Base-by-base conservation (phyloP, 306 rosid genomes). In the Abrus precatorius region DNA sequence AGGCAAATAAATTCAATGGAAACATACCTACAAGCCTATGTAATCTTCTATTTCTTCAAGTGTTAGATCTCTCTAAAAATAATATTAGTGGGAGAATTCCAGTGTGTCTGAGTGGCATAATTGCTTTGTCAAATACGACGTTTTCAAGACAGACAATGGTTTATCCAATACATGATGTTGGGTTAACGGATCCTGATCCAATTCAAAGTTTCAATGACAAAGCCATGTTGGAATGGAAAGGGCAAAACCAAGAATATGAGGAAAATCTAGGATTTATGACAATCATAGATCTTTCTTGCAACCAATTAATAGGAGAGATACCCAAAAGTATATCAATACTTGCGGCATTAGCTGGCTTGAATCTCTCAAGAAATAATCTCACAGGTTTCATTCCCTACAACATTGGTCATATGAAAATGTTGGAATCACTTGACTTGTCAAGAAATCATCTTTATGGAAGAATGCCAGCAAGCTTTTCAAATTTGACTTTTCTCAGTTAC, bases 281-380 rank as follows among this genome's bases (percentile, higher is more conserved):
- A 38, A 33, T 2, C 28, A 83, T 86, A 76, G 89, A 86, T 67
- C 66, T 87, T 20, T 87, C 86, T 33, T 7, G 29, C 54, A 88
- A 85, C 75, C 52, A 64, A 8, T 40, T 85, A 55, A 36, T 1
- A 0, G 86, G 87, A 34, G 86, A 74, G n/a, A 88, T 88, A 62
- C 87, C 78, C 0, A 12, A 20, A 4, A 41, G 66, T 36, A 6
- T 83, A 29, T 43, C 87, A 63, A 20, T 3, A 41, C 86, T 88
- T 13, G 1, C 7, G 43, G 83, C 62, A 29, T 59, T 88, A 11
- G n/a, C 0, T 14, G 30, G 30, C 9, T 78, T 88, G 61, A 85
- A 85, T 65, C 20, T 20, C 20, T 20, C 20, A 20, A 20, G 20
- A 20, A 20, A 20, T 20, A 20, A 20, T 20, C 20, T 20, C 20